Evolutionary conservation across 2,329 filamentous ascomycete species (phyloP), one percentile per base, ranked within the genome.

Genomic region (Zasmidium cellare): DNA sequence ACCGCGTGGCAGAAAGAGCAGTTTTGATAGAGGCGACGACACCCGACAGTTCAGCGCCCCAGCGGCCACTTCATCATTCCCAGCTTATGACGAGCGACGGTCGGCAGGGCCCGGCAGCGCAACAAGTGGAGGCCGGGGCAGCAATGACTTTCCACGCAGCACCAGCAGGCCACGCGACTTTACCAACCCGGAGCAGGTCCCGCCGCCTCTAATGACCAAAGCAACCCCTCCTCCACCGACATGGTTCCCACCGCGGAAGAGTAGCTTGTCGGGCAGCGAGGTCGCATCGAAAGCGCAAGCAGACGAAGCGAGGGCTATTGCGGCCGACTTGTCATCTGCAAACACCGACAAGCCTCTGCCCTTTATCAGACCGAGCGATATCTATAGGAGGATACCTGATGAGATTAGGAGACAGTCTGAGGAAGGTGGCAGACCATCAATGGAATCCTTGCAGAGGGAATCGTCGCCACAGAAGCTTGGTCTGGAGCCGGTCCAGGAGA

Each of bases 321-420:
- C 63, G 31, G 55, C 57, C 18, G 58, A 57, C 19, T 19, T 61
- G 44, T 63, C 53, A 24, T 57, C 50, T 18, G 44, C 58, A 57
- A 74, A 74, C 23, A 64, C 80, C 38, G 70, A 76, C 51, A 87
- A 86, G 65, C 71, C 84, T 1, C 74, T 84, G 19, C 82, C 86
- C 0, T 87, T 93, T 64, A 80, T 91, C 56, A 82, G 89, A 38
- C 89, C 91, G 1, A 84, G 88, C 12, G 90, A 96, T 64, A 87
- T 92, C 45, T 92, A 93, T 71, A 87, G 84, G 68, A 84, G 88
- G 5, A 80, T 88, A 71, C 84, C 84, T 53, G 87, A 90, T 64
- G 88, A 90, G 60, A 81, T 76, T 63, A 80, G 84, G 63, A 76
- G 81, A 38, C 79, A 79, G 56, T 84, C 84, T 1, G 73, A 83